These are phyloP conservation scores for Helianthus annuus DNA, from an alignment of 129 eudicot genomes.

Conservation along the genomic window DNA sequence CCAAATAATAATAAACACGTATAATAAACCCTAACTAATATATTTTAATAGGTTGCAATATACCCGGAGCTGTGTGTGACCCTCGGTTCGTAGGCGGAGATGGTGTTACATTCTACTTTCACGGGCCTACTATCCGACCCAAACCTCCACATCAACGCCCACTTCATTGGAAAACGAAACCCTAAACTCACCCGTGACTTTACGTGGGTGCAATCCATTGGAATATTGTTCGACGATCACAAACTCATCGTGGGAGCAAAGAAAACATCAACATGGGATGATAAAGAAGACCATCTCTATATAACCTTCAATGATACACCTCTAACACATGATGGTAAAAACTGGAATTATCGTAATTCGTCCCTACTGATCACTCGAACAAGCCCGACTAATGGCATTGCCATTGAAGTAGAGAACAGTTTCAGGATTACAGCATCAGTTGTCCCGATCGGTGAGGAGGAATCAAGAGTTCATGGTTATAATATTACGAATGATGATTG, in stretches of 20 bases:
- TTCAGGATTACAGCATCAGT: constrained; percentile 36
- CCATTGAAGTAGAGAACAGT: constrained; percentile 31
- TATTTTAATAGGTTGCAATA: constrained; percentile 31
- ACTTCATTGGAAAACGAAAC: constrained; percentile 51
- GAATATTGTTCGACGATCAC: constrained; percentile 45
- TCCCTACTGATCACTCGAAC: constrained; percentile 35
- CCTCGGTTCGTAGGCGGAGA: constrained; percentile 57
- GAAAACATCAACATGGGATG: constrained; percentile 43
- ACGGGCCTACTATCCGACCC: constrained; percentile 53
- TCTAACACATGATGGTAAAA: constrained; percentile 26
- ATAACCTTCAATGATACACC: constrained; percentile 16
- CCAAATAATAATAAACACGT: too few relatives aligned
- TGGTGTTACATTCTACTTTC: constrained; percentile 55
- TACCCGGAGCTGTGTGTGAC: constrained; percentile 51
- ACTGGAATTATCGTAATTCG: constrained; percentile 20
- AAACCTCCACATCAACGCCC: constrained; percentile 54
- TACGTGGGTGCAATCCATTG: constrained; percentile 57
- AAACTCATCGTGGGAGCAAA: constrained; percentile 36
- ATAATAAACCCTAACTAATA: too few relatives aligned
- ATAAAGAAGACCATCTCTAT: constrained; percentile 37
- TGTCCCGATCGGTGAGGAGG: constrained; percentile 38
- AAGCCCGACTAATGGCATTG: constrained; percentile 23
- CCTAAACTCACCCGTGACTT: constrained; percentile 45
- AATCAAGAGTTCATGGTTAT: constrained; percentile 48
- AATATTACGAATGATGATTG: constrained; percentile 40